phyloP scores from a whole-genome alignment of 352 stramenopile species.

The Phytophthora sojae region DNA sequence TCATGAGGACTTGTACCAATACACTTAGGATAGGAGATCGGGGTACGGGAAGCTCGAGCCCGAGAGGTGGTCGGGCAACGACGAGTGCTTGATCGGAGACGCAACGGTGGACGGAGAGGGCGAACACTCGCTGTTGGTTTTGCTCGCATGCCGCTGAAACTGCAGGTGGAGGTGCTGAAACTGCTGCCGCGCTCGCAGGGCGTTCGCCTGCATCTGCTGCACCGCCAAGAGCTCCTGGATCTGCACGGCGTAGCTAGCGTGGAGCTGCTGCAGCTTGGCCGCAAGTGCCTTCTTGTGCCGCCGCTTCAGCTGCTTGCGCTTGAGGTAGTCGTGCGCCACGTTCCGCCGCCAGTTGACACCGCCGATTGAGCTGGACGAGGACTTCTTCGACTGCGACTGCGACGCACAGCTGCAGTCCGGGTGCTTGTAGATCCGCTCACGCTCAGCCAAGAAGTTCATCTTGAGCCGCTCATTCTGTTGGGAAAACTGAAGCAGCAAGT shows the following conservation, averaged over 20 bases:
- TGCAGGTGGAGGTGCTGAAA: slow-evolving; percentile 48
- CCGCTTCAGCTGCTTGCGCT: slow-evolving; percentile 77
- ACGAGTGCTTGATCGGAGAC: slow-evolving; percentile 20
- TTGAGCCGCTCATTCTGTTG: slow-evolving; percentile 59
- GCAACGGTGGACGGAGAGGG: slow-evolving; percentile 16
- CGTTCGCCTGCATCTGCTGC: slow-evolving; percentile 63
- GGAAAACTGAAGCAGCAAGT: slow-evolving; percentile 55
- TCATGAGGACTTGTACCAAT: not conserved
- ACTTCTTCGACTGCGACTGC: slow-evolving; percentile 35
- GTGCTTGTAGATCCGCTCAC: slow-evolving; percentile 55
- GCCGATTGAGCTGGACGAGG: slow-evolving; percentile 7
- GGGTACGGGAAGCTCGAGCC: slow-evolving; percentile 29
- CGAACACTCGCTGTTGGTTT: slow-evolving; percentile 9
- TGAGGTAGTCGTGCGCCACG: slow-evolving; percentile 58
- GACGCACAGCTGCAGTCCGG: slow-evolving; percentile 51
- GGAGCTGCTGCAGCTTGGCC: slow-evolving; percentile 57
- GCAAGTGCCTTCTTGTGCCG: slow-evolving; percentile 75
- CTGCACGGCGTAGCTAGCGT: slow-evolving; percentile 48
- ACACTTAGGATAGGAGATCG: slow-evolving; percentile 35
- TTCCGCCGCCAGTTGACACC: slow-evolving; percentile 61
- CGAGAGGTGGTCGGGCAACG: slow-evolving; percentile 31
- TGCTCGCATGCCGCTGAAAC: slow-evolving; percentile 17
- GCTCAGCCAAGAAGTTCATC: slow-evolving; percentile 56
- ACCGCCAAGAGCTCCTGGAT: slow-evolving; percentile 51
- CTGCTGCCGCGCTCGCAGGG: slow-evolving; percentile 52